phyloP scores from a whole-genome alignment of 768 basidiomycete genomes.

The Tricholomella constricta region DNA sequence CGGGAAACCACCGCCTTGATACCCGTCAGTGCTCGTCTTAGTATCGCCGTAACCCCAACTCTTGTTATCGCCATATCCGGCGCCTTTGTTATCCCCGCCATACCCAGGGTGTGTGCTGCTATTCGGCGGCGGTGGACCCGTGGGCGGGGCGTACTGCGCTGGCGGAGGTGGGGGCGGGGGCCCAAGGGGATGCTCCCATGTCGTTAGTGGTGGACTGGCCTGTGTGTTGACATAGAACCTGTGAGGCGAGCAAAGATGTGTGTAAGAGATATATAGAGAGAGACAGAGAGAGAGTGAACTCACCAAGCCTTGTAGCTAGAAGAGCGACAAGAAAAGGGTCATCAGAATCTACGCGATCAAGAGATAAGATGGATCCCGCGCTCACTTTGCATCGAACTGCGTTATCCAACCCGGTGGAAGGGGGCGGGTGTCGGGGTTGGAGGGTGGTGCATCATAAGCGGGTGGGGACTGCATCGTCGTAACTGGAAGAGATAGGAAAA shows the following conservation, averaged over 20 bases:
- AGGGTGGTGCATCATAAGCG: slow-evolving; percentile 48
- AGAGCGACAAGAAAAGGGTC: slow-evolving; percentile 11
- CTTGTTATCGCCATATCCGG: too few relatives aligned
- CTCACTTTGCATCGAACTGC: slow-evolving; percentile 70
- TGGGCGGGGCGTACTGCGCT: slow-evolving; percentile 39
- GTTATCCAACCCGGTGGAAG: slow-evolving; percentile 70
- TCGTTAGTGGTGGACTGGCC: slow-evolving; percentile 61
- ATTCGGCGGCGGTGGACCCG: slow-evolving; percentile 48
- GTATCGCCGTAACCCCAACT: slow-evolving; percentile 11
- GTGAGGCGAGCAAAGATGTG: background rate
- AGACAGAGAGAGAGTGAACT: slow-evolving; percentile 15
- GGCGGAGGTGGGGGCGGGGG: slow-evolving; percentile 44
- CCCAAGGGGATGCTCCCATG: slow-evolving; percentile 73
- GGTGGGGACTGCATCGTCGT: slow-evolving; percentile 17
- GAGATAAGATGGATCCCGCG: slow-evolving; percentile 30
- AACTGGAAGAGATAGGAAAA: slow-evolving; percentile 4
- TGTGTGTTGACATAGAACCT: slow-evolving; percentile 82
- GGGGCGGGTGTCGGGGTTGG: slow-evolving; percentile 58
- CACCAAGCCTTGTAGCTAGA: slow-evolving; percentile 69
- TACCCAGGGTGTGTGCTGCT: slow-evolving; percentile 23
- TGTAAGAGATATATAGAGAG: background rate
- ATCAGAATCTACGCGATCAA: slow-evolving; percentile 20
- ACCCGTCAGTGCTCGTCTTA: slow-evolving; percentile 24
- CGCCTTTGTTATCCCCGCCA: slow-evolving; percentile 2
- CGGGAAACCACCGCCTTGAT: slow-evolving; percentile 20